Conservation (phyloP, 2,329 filamentous ascomycete species). For the Nemania abortiva region DNA sequence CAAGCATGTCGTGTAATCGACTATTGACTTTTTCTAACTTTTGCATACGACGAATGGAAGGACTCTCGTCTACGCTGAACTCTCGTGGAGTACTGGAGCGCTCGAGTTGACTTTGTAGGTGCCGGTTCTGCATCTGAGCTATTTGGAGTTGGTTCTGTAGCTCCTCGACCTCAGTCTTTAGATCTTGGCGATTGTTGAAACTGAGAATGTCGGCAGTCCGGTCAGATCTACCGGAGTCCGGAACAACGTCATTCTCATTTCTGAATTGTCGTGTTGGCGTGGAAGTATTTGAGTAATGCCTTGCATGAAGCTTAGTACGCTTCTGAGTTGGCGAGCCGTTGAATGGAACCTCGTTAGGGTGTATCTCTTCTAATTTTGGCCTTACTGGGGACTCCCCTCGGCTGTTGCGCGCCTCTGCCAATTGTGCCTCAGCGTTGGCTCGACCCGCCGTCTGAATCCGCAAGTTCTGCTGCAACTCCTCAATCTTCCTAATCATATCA, state of each 20-base stretch:
- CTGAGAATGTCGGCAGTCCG: conserved; percentile 84
- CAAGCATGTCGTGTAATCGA: conserved; percentile 91
- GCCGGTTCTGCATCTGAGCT: conserved; percentile 93
- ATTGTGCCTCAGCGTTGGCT: conserved; percentile 82
- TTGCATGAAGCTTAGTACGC: conserved; percentile 64
- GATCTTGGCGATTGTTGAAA: conserved; percentile 89
- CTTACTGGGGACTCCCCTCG: conserved; percentile 79
- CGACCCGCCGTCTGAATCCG: conserved; percentile 85
- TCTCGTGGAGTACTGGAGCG: conserved; percentile 73
- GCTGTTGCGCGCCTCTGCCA: conserved; percentile 80
- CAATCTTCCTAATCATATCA: conserved; percentile 86
- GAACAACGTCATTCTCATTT: conserved; percentile 70
- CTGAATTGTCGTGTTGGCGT: conserved; percentile 82
- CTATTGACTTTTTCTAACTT: conserved; percentile 94
- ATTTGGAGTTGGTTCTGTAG: conserved; percentile 95
- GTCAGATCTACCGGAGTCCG: conserved; percentile 87
- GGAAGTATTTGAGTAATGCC: conserved; percentile 77
- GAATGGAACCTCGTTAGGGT: conserved; percentile 81
- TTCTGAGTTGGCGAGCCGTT: conserved; percentile 80
- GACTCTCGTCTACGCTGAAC: conserved; percentile 77
- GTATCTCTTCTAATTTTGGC: conserved; percentile 86
- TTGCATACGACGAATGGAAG: conserved; percentile 83
- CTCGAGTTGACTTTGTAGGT: conserved; percentile 88
- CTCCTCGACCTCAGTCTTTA: conserved; percentile 90
- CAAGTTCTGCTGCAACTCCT: conserved; percentile 88